These are phyloP conservation scores for Scortechinia acanthostroma DNA, from an alignment of 2,329 filamentous ascomycete species.

Conservation along the genomic window DNA sequence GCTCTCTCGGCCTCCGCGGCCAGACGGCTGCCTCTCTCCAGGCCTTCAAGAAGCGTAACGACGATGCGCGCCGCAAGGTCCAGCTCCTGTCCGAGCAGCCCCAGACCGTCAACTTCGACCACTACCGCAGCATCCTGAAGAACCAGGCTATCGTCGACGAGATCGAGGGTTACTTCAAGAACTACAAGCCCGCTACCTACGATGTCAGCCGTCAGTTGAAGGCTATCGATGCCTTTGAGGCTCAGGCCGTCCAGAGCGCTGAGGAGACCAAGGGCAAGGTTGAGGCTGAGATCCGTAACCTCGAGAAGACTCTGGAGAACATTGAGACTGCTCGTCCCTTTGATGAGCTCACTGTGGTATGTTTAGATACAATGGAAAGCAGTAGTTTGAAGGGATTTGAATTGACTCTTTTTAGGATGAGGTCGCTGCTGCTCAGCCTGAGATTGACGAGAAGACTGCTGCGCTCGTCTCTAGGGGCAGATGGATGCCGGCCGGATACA, in stretches of 20 bases:
- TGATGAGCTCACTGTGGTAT: slow-evolving; percentile 92
- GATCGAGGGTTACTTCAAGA: slow-evolving; percentile 90
- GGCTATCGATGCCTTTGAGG: slow-evolving; percentile 96
- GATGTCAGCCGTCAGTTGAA: slow-evolving; percentile 91
- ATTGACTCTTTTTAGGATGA: slow-evolving; percentile 65
- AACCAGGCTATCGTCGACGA: slow-evolving; percentile 93
- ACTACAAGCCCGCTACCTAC: slow-evolving; percentile 88
- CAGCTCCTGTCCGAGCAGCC: slow-evolving; percentile 76
- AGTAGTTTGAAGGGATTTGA: no score
- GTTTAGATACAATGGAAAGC: slow-evolving; percentile 36
- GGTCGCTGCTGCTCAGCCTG: slow-evolving; percentile 84
- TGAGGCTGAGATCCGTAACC: slow-evolving; percentile 85
- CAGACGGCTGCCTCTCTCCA: slow-evolving; percentile 86
- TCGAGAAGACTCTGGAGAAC: slow-evolving; percentile 91
- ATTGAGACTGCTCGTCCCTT: slow-evolving; percentile 94
- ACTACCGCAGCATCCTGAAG: slow-evolving; percentile 89
- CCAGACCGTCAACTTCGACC: slow-evolving; percentile 81
- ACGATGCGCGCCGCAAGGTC: slow-evolving; percentile 92
- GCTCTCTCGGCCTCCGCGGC: slow-evolving; percentile 90
- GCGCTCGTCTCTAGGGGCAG: slow-evolving; percentile 94
- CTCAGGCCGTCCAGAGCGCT: slow-evolving; percentile 92
- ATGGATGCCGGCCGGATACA: slow-evolving; percentile 98
- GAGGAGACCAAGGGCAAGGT: slow-evolving; percentile 95
- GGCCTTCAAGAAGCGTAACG: slow-evolving; percentile 99
- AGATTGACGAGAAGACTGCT: slow-evolving; percentile 93